Evolutionary conservation across 176 grass and related monocot species (phyloP).

Genomic region (Zoysia pacifica): DNA sequence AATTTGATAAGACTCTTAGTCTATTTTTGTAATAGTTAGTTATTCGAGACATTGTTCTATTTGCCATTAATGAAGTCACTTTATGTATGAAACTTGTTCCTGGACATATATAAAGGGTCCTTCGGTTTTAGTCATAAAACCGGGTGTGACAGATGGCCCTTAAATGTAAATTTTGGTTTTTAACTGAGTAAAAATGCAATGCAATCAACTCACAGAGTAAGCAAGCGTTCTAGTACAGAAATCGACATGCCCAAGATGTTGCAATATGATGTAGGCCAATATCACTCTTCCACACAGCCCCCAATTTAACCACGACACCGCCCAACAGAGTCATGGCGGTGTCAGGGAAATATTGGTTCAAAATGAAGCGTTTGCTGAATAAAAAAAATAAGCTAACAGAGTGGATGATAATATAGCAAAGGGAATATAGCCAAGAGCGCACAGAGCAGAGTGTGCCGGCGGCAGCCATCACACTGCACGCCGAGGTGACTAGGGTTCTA

Average conservation of each 20-base stretch:
- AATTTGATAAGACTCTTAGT: too few relatives aligned
- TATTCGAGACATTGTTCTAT: too few relatives aligned
- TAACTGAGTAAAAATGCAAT: background rate
- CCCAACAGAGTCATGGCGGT: background rate
- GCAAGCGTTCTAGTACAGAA: background rate
- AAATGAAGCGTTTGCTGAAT: background rate
- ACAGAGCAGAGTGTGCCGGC: background rate
- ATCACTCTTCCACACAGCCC: background rate
- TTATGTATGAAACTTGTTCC: too few relatives aligned
- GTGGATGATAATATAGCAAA: too few relatives aligned
- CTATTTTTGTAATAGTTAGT: too few relatives aligned
- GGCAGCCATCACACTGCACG: background rate
- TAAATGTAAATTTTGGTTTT: background rate
- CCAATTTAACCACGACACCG: background rate
- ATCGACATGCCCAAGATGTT: background rate
- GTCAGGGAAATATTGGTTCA: background rate
- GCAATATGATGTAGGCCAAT: background rate
- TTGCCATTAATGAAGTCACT: too few relatives aligned
- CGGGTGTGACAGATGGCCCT: too few relatives aligned
- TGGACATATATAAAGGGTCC: too few relatives aligned
- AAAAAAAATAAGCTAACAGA: background rate
- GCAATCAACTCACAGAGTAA: background rate
- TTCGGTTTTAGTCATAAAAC: too few relatives aligned
- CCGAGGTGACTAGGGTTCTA: background rate
- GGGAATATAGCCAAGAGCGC: background rate